These are phyloP conservation scores for Avena eriantha DNA, from an alignment of 176 grass and related monocot species.

Conservation along the genomic window DNA sequence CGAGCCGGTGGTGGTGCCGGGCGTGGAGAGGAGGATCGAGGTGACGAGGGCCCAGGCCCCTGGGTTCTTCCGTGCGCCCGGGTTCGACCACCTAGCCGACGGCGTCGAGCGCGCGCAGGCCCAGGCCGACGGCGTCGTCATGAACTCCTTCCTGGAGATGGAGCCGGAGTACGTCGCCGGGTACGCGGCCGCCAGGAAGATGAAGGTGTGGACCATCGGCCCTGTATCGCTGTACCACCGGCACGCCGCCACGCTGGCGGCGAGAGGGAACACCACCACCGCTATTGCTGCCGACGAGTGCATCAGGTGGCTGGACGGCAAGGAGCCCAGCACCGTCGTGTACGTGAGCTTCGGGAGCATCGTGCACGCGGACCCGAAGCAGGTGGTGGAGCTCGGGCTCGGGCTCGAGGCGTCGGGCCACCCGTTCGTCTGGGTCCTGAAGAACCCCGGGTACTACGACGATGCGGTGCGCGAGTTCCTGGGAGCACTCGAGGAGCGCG, in stretches of 20 bases:
- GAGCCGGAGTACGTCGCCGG: conserved; percentile 60
- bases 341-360: conserved; percentile 84
- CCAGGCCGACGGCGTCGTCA: conserved; percentile 55
- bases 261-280: conserved; percentile 37
- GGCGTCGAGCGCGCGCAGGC: conserved; percentile 14
- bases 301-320: conserved; percentile 59
- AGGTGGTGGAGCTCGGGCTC: conserved; percentile 58
- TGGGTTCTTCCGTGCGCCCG: conserved; percentile 19
- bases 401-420: conserved; percentile 51
- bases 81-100: background rate
- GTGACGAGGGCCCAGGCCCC: conserved; percentile 56
- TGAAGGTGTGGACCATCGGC: conserved; percentile 71
- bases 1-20: conserved; percentile 55
- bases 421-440: conserved; percentile 64
- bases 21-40: conserved; percentile 43
- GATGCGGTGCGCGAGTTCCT: conserved; percentile 10
- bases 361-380: conserved; percentile 29
- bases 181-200: conserved; percentile 36
- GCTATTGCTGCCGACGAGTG: conserved; percentile 42
- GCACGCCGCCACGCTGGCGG: background rate
- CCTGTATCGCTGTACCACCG: conserved; percentile 62
- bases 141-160: conserved; percentile 65
- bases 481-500: conserved; percentile 10
- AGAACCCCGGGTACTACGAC: conserved; percentile 30
- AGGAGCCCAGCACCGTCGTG: conserved; percentile 50